These are phyloP conservation scores for Fusarium sp. DNA, from an alignment of 2,329 filamentous ascomycete genomes.

Conservation along the genomic window DNA sequence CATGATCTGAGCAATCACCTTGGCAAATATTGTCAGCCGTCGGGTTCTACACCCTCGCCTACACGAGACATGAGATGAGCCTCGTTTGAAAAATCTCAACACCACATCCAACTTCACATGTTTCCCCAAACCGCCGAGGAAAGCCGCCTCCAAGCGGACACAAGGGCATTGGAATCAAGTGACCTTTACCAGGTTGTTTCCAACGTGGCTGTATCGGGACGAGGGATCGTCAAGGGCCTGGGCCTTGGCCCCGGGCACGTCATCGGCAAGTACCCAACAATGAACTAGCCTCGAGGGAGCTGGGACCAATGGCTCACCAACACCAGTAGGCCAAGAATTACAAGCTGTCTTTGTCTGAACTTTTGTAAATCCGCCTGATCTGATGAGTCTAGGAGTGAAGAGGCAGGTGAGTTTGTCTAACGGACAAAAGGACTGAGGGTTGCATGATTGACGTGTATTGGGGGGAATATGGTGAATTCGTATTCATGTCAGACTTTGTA, in stretches of 20 bases:
- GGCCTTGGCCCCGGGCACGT: constrained; percentile 31
- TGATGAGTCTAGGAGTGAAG: constrained; percentile 17
- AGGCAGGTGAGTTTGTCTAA: constrained; percentile 31
- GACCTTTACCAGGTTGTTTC: not conserved
- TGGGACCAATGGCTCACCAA: constrained; percentile 9
- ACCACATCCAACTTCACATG: constrained; percentile 5
- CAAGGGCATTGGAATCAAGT: not conserved
- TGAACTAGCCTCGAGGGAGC: constrained; percentile 11
- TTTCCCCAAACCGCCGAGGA: not conserved
- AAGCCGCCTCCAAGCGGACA: constrained; percentile 20
- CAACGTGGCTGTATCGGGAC: constrained; percentile 1
- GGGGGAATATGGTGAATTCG: constrained; percentile 26
- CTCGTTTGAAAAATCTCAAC: constrained; percentile 2
- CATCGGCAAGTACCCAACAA: constrained; percentile 30
- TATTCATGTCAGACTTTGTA: not conserved
- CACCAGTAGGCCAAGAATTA: constrained; percentile 13
- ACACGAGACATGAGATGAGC: not conserved
- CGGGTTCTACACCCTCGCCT: not conserved
- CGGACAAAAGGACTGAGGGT: not conserved
- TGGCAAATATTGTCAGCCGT: constrained; percentile 1
- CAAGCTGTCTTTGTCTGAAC: not conserved
- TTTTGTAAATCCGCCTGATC: constrained; percentile 15
- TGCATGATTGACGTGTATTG: constrained; percentile 21
- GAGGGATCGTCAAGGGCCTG: constrained; percentile 2
- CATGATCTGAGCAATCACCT: constrained; percentile 16